Conservation (phyloP, 805 yeast species). For the Sugiyamaella americana region DNA sequence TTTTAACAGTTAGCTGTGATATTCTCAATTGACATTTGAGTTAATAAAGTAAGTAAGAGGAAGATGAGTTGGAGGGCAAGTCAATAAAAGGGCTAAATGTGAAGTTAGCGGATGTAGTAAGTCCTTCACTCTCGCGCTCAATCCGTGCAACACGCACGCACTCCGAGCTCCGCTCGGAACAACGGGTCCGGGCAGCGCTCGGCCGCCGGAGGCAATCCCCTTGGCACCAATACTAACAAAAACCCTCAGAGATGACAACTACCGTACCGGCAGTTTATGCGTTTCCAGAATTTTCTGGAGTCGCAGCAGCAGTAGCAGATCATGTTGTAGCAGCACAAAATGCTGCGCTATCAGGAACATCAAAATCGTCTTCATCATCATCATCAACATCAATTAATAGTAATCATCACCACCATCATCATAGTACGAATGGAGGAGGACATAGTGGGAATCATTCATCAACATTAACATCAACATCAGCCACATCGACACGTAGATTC, state of each 20-base stretch:
- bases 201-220: constrained; percentile 1
- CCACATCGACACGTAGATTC: constrained; percentile 50
- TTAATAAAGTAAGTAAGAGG: too few relatives aligned
- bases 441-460: constrained; percentile 7
- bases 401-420: not conserved
- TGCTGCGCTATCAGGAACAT: constrained; percentile 39
- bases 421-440: not conserved
- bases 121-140: too few relatives aligned
- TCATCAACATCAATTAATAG: not conserved
- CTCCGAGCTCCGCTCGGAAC: too few relatives aligned
- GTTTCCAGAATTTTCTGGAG: constrained; percentile 81
- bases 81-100: too few relatives aligned
- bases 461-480: constrained; percentile 22
- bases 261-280: constrained; percentile 92
- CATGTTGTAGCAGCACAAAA: constrained; percentile 88
- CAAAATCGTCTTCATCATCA: not conserved
- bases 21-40: too few relatives aligned
- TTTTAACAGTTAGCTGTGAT: too few relatives aligned
- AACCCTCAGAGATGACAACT: constrained; percentile 57
- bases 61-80: too few relatives aligned
- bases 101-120: too few relatives aligned
- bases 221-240: too few relatives aligned
- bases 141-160: too few relatives aligned
- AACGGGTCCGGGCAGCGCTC: not conserved
- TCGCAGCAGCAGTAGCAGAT: constrained; percentile 96